A percentile compares a stretch with the other conserved stretches of the same genome.
phyloP scores from a whole-genome alignment of 2,329 filamentous ascomycete species.

The Arthrocladium fulminans region DNA sequence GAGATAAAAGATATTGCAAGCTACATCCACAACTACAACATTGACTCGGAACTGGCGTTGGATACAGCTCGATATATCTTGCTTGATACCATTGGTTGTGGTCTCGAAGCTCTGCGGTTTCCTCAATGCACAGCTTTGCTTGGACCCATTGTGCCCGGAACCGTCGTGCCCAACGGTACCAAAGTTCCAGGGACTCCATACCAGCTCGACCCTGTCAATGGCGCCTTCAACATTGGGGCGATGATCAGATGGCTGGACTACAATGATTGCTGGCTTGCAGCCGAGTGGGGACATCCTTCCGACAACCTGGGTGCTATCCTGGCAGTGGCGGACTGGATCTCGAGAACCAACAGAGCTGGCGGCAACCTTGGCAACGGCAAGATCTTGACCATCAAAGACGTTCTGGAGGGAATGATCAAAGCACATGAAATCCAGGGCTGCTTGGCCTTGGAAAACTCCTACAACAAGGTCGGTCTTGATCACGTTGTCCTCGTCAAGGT shows the following conservation, averaged over 20 bases:
- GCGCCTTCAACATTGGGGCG: conserved; percentile 96
- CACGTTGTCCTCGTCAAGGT: conserved; percentile 98
- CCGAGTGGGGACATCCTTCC: conserved; percentile 97
- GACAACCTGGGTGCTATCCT: conserved; percentile 97
- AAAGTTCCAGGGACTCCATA: conserved; percentile 87
- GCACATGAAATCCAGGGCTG: conserved; percentile 98
- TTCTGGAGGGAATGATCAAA: conserved; percentile 97
- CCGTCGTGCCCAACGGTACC: conserved; percentile 81
- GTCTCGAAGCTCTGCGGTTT: conserved; percentile 89
- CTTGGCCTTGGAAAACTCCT: conserved; percentile 93
- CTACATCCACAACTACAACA: conserved; percentile 87
- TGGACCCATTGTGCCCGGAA: conserved; percentile 83
- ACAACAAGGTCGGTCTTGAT: conserved; percentile 96
- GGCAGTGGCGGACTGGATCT: conserved; percentile 94
- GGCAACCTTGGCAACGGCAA: conserved; percentile 64
- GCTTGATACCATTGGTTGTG: conserved; percentile 92
- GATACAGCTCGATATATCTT: conserved; percentile 96
- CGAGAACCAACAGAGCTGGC: conserved; percentile 81
- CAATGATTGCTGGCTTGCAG: conserved; percentile 99
- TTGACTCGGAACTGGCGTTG: conserved; percentile 85
- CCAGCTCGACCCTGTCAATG: conserved; percentile 89
- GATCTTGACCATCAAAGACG: conserved; percentile 78
- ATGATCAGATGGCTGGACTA: conserved; percentile 99
- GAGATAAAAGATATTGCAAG: conserved; percentile 92
- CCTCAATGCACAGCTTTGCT: conserved; percentile 93